These are phyloP conservation scores for Quercus dentata DNA, from an alignment of 306 rosid genomes.

Conservation along the genomic window DNA sequence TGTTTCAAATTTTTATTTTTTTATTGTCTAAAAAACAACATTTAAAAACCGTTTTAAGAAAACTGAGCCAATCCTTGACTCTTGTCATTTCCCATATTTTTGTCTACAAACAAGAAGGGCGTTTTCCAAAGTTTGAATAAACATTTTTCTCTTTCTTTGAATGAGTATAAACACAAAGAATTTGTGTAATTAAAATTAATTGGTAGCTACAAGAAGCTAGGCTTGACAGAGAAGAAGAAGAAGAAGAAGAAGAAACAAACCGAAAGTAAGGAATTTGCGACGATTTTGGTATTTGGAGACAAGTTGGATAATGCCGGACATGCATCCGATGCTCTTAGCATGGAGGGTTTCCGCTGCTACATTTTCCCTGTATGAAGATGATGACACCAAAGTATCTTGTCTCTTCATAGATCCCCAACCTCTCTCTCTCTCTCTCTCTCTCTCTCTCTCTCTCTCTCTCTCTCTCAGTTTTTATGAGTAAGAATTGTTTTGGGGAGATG, in stretches of 20 bases:
- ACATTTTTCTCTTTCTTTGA: no score
- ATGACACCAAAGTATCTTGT: constrained; percentile 40
- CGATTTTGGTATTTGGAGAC: constrained; percentile 50
- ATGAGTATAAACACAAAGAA: background rate
- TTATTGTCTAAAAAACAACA: no score
- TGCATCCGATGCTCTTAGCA: constrained; percentile 67
- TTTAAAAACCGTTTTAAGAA: no score
- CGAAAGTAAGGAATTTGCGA: constrained; percentile 71
- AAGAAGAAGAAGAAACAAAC: constrained; percentile 16
- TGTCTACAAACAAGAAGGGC: no score
- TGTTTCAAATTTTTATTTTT: no score
- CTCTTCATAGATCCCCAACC: constrained; percentile 39
- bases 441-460: background rate
- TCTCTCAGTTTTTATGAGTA: background rate
- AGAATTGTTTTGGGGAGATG: background rate
- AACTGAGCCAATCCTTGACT: no score
- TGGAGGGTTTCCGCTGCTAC: constrained; percentile 45
- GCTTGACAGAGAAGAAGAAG: background rate
- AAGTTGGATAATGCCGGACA: constrained; percentile 76
- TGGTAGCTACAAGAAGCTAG: background rate
- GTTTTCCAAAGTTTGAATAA: no score
- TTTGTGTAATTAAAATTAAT: background rate
- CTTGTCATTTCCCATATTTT: no score
- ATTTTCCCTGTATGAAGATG: constrained; percentile 58
- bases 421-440: no score